Percentiles rank a stretch among this genome's conserved stretches.
These are phyloP conservation scores for Acacia crassicarpa DNA, from an alignment of 306 rosid species.

Conservation along the genomic window DNA sequence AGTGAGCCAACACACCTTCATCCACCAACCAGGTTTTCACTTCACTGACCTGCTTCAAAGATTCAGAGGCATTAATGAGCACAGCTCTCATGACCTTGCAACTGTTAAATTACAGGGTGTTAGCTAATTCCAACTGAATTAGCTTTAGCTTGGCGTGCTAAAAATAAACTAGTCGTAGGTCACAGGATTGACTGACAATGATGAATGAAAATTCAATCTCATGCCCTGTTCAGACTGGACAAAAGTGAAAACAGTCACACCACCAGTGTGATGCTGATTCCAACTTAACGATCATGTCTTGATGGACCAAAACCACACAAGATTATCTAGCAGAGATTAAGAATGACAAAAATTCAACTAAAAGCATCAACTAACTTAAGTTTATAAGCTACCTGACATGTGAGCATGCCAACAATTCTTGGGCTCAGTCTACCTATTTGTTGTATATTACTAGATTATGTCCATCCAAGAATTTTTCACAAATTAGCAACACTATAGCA, in stretches of 20 bases:
- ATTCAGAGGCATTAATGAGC: conserved; percentile 34
- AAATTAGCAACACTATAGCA: conserved; percentile 20
- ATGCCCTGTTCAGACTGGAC: conserved; percentile 7
- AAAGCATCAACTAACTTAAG: conserved; percentile 23
- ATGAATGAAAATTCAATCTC: conserved; percentile 17
- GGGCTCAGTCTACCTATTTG: neutral
- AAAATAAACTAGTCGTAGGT: neutral
- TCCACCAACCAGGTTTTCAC: conserved; percentile 80
- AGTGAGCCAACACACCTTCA: conserved; percentile 68
- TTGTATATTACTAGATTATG: neutral
- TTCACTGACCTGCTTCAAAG: conserved; percentile 53
- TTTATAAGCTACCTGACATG: neutral
- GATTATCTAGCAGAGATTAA: neutral
- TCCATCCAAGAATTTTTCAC: neutral
- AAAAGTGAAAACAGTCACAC: conserved; percentile 18
- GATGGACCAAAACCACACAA: conserved; percentile 9
- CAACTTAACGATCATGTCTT: conserved; percentile 25
- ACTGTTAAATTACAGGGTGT: neutral
- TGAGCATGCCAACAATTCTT: neutral
- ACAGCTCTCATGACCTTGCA: conserved; percentile 9
- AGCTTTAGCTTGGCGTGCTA: neutral
- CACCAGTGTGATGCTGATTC: conserved; percentile 13
- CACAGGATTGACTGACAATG: neutral
- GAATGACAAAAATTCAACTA: conserved; percentile 23
- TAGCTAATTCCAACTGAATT: neutral